Evolutionary conservation across 352 stramenopile species (phyloP).

Genomic region (Elongisporangium anandrum): DNA sequence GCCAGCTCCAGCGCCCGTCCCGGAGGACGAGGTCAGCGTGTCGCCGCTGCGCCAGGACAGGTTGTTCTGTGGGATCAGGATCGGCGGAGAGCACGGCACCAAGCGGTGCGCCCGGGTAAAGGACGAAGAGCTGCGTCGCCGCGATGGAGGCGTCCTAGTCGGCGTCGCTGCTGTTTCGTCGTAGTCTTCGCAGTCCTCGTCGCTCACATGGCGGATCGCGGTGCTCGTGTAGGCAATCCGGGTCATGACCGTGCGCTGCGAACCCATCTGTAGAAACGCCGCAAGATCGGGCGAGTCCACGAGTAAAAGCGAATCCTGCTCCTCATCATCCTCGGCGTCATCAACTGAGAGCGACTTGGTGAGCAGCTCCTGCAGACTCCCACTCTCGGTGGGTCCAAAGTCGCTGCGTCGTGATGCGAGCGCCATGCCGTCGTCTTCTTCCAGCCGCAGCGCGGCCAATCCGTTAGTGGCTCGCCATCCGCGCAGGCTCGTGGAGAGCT

Average conservation of each 20-base stretch:
- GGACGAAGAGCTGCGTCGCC: constrained; percentile 20
- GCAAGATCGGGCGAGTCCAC: neutral
- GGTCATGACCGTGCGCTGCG: neutral
- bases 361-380: neutral
- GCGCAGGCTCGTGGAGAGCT: neutral
- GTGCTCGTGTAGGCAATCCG: neutral
- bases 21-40: neutral
- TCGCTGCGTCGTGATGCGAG: neutral
- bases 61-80: constrained; percentile 40
- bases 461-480: neutral
- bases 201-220: neutral
- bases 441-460: neutral
- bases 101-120: constrained; percentile 19
- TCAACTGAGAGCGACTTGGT: neutral
- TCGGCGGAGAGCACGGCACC: constrained; percentile 41
- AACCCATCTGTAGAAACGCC: neutral
- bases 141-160: neutral
- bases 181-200: neutral
- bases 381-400: neutral
- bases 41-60: neutral
- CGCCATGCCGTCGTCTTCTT: neutral
- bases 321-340: neutral
- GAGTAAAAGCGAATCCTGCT: neutral
- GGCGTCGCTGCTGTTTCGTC: neutral
- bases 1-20: neutral